phyloP scores from a whole-genome alignment of 306 rosid species.

The Alnus rubra region DNA sequence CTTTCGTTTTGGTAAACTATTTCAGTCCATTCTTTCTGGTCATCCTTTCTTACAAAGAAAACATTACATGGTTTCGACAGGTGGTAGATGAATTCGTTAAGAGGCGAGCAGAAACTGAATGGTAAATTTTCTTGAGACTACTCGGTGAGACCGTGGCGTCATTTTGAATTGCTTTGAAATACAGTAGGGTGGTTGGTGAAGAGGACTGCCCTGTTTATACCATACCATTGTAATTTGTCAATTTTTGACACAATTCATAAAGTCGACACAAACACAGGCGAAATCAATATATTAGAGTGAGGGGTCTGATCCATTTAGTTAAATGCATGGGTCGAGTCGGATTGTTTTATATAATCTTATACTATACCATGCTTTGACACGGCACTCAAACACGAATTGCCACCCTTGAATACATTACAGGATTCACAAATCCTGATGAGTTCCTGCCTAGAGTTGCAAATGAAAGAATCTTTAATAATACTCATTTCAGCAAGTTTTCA shows the following conservation, averaged over 20 bases:
- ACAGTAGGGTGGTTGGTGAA: neutral
- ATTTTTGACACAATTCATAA: no score
- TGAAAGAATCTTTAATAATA: neutral
- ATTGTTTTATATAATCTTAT: no score
- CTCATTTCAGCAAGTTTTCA: neutral
- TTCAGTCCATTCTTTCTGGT: conserved; percentile 7
- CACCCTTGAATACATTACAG: no score
- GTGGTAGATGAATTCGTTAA: conserved; percentile 80
- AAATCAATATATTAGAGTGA: no score
- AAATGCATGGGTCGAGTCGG: no score
- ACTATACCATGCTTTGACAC: no score
- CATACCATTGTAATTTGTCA: neutral
- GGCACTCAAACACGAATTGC: no score
- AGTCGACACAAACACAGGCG: no score
- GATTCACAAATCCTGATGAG: neutral
- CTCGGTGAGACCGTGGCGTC: neutral
- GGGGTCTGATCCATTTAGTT: no score
- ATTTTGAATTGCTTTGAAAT: conserved; percentile 4
- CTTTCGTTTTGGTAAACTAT: conserved; percentile 6
- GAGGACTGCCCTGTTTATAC: neutral
- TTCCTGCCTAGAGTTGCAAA: neutral
- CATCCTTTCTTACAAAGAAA: neutral
- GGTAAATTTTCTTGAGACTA: conserved; percentile 45
- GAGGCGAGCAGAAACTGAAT: conserved; percentile 62
- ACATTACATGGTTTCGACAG: conserved; percentile 40